phyloP scores from a whole-genome alignment of 768 basidiomycete genomes.

The Rhodosporidiobolus odoratus region DNA sequence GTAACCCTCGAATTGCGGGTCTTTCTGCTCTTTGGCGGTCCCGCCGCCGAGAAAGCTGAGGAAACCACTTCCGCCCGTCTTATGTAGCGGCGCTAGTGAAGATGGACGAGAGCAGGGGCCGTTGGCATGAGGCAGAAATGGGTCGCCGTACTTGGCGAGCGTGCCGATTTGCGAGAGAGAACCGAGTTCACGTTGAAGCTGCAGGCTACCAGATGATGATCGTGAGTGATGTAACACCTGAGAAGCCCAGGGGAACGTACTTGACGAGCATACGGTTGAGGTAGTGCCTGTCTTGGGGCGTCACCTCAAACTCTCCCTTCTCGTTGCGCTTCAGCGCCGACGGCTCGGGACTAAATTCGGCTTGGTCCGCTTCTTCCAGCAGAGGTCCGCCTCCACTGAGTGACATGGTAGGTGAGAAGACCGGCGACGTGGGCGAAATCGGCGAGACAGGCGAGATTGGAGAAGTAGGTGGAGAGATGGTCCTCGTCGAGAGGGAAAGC shows the following conservation, averaged over 20 bases:
- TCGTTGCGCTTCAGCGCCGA: not conserved
- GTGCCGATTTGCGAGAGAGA: constrained; percentile 32
- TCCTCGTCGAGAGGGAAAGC: too few species aligned
- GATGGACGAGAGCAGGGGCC: constrained; percentile 33
- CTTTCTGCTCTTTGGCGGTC: not conserved
- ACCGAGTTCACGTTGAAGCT: constrained; percentile 32
- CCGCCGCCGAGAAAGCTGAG: not conserved
- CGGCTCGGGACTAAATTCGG: too few species aligned
- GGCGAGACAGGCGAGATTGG: not conserved
- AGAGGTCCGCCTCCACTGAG: too few species aligned
- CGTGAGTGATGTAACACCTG: too few species aligned
- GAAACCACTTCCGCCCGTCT: not conserved
- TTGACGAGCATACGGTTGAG: constrained; percentile 27
- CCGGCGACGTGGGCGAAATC: not conserved
- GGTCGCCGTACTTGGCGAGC: constrained; percentile 25
- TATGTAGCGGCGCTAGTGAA: not conserved
- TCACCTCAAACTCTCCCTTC: not conserved
- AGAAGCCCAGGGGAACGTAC: not conserved
- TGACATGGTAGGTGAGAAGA: too few species aligned
- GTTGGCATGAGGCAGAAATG: constrained; percentile 27
- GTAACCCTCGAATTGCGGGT: constrained; percentile 16
- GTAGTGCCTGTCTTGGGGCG: constrained; percentile 31
- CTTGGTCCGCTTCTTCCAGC: too few species aligned
- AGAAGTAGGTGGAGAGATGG: too few species aligned
- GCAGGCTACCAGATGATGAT: not conserved